Evolutionary conservation across 768 basidiomycete species (phyloP), one percentile per base, ranked within the genome.

Genomic region (Termitomyces sp.): DNA sequence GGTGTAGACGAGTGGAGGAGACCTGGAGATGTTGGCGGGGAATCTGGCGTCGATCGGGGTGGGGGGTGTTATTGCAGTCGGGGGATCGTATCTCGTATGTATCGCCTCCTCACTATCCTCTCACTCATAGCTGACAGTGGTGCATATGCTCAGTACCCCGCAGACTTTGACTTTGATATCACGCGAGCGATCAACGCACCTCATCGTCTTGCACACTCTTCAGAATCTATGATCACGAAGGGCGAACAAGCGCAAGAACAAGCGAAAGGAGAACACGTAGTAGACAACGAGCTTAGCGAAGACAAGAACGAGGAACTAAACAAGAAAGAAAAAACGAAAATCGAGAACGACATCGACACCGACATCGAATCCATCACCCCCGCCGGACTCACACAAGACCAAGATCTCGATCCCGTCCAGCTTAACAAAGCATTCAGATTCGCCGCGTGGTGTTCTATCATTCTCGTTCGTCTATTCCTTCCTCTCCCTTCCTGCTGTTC

Each of bases 1-100:
- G 17, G 7, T 9, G 20, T 10, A 82, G 81, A 82, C 79, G 8
- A 82, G 76, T 49, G 79, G 81, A 72, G 85, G 86, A 65, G 76
- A 77, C 70, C 79, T 65, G 42, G 78, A 78, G 68, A 96, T 97
- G 93, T 79, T 97, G 15, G 87, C 93, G 0, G 95, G 95, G 1
- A 95, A 96, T 74, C 76, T 96, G 29, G 88, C 88, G 1, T 86
- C 92, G 1, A 92, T 96, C 65, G 89, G 84, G 20, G 79, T 91
- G 8, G 92, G 93, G 9, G 92, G 82, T 3, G 86, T 97, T 56
- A 77, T 97, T 64, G 83, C 93, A 1, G 78, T 86, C 25, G 77
- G 72, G 2, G 73, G 81, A 40, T 92, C 93, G 0, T 71, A 85
- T 53, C 75, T 95, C 20, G 88, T 89, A 68, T 61, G 85, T 73